These are phyloP conservation scores for Colletotrichum siamense DNA, from an alignment of 2,329 filamentous ascomycete genomes.

Conservation along the genomic window DNA sequence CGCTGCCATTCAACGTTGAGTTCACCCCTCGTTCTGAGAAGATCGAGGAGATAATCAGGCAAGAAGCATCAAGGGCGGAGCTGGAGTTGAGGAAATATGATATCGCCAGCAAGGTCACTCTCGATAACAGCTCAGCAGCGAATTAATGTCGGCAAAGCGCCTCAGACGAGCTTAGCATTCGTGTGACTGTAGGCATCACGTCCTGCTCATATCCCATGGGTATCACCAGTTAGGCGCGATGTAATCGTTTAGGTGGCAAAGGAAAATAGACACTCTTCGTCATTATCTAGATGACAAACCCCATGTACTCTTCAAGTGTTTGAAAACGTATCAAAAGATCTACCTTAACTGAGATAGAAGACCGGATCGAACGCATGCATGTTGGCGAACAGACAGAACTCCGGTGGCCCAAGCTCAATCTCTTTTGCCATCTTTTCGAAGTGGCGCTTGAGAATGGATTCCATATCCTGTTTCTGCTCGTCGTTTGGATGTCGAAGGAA, in stretches of 20 bases:
- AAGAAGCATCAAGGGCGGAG: not conserved
- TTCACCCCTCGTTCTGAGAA: not conserved
- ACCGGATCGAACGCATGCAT: not conserved
- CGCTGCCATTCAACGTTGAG: not conserved
- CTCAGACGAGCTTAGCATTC: fast-evolving
- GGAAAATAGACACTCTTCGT: not conserved
- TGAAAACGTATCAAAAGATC: not conserved
- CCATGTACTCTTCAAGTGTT: not conserved
- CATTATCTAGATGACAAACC: not conserved
- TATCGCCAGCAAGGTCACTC: not conserved
- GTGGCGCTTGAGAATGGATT: not conserved
- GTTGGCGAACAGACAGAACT: not conserved
- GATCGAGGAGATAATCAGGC: not conserved
- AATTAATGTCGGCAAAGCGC: not conserved
- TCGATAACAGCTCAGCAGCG: not conserved
- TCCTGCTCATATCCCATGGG: not conserved
- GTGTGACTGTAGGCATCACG: not conserved
- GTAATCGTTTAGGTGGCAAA: not conserved
- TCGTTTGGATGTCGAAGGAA: not conserved
- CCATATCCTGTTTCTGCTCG: not conserved
- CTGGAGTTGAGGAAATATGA: not conserved
- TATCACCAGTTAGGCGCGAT: fast-evolving
- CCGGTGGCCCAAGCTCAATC: not conserved
- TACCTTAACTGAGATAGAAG: not conserved
- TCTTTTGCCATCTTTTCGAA: not conserved